These are phyloP conservation scores for Dioscorea zingiberensis DNA, from an alignment of 106 monocot genomes.

Conservation along the genomic window DNA sequence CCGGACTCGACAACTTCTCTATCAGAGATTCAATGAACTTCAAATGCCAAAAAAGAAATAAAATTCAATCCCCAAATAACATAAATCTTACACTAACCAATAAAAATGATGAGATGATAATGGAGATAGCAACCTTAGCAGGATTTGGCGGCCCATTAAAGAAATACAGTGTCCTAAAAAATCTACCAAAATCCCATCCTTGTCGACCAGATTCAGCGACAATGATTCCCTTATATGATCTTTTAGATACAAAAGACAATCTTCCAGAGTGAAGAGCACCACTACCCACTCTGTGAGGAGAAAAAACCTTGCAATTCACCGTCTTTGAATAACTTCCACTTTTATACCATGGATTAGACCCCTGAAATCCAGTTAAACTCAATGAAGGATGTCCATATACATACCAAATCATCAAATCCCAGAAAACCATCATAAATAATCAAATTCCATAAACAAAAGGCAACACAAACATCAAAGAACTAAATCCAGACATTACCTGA, in stretches of 20 bases:
- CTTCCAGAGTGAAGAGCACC: constrained; percentile 1
- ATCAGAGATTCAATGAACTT: constrained; percentile 78
- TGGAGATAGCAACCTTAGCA: constrained; percentile 43
- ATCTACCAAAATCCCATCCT: constrained; percentile 93
- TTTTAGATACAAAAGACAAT: constrained; percentile 20
- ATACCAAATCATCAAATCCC: neutral
- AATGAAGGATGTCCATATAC: neutral
- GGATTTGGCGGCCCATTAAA: constrained; percentile 94
- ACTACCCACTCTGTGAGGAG: constrained; percentile 15
- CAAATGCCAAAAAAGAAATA: neutral
- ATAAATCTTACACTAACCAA: neutral
- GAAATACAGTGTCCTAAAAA: constrained; percentile 80
- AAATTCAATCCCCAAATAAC: neutral
- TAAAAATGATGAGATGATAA: neutral
- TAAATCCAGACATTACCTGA: neutral
- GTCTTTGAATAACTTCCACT: constrained; percentile 13
- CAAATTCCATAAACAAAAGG: no score
- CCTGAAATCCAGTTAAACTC: constrained; percentile 19
- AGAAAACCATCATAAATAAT: neutral
- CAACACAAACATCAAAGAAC: neutral
- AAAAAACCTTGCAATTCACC: constrained; percentile 20
- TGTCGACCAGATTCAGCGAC: constrained; percentile 52
- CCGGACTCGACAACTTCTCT: constrained; percentile 35
- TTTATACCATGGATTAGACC: constrained; percentile 29
- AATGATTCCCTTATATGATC: constrained; percentile 27